These are phyloP conservation scores for Paecilomyces formosus DNA, from an alignment of 2,329 filamentous ascomycete genomes.

Conservation along the genomic window DNA sequence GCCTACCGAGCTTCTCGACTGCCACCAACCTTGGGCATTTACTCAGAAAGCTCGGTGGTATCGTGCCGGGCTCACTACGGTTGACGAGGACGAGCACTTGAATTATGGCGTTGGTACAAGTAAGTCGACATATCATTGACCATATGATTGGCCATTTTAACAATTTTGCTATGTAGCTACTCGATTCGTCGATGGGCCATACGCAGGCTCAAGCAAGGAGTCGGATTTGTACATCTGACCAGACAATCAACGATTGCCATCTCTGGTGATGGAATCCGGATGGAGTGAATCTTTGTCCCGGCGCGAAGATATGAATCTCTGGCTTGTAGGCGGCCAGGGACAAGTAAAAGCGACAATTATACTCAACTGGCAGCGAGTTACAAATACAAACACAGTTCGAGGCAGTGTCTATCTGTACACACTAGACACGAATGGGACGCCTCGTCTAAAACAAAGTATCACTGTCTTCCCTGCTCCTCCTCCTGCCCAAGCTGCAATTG, in stretches of 20 bases:
- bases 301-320: constrained; percentile 1
- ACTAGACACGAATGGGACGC: neutral
- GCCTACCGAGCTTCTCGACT: constrained; percentile 1
- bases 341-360: neutral
- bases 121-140: neutral
- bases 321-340: constrained; percentile 1
- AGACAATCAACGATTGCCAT: constrained; percentile 1
- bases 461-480: no score
- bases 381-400: neutral
- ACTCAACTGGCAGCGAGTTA: constrained; percentile 1
- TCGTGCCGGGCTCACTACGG: neutral
- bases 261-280: constrained; percentile 3
- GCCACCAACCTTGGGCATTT: neutral
- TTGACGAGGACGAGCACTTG: neutral
- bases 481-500: no score
- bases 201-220: constrained; percentile 8
- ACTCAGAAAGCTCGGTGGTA: neutral
- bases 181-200: constrained; percentile 4
- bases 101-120: neutral
- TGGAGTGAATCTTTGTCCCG: constrained; percentile 1
- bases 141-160: neutral
- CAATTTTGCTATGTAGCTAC: constrained; percentile 1
- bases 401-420: neutral
- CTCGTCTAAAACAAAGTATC: neutral
- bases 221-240: constrained; percentile 6